Evolutionary conservation across 2,329 filamentous ascomycete species (phyloP), one percentile per base, ranked within the genome.

Genomic region (Eutypa lata): DNA sequence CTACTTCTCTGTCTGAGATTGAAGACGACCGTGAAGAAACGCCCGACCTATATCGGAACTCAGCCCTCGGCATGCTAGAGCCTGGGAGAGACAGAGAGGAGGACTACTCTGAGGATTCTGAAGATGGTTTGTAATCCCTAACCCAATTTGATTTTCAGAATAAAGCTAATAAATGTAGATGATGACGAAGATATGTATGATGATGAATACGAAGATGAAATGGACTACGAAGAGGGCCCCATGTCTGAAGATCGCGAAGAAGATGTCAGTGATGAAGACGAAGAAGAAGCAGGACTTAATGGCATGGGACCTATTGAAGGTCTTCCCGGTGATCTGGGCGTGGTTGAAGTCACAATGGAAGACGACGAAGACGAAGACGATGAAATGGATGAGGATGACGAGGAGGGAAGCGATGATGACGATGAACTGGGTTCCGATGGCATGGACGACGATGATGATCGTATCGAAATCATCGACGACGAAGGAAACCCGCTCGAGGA

Each of bases 31-130:
- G 91, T 44, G 91, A 96, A 70, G 94, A 97, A 68, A 99, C 95
- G 5, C 94, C 95, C 28, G 94, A 99, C 72, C 80, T 99, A 19
- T 97, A 97, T 75, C 89, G 95, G 50, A 96, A 97, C 70, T 97
- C 94, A 2, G 91, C 95, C 1, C 78, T 99, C 21, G 93, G 94
- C 48, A 95, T 97, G 86, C 86, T 97, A 50, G 94, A 97, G 68
- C 87, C 89, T 59, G 84, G 87, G 48, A 84, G 88, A 50, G 67
- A 68, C 45, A 61, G 61, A 53, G 88, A 91, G 55, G 87, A 90
- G 55, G 90, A 93, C 57, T 91, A 90, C 48, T 91, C 89, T 33
- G 89, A 90, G 31, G 86, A 86, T 56, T 81, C 80, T 16, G 87
- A 87, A 54, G 84, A 89, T 53, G 86, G 77, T 79, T 70, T 55